Conservation (phyloP, 2,329 filamentous ascomycete species). For the Neonectria sp. region DNA sequence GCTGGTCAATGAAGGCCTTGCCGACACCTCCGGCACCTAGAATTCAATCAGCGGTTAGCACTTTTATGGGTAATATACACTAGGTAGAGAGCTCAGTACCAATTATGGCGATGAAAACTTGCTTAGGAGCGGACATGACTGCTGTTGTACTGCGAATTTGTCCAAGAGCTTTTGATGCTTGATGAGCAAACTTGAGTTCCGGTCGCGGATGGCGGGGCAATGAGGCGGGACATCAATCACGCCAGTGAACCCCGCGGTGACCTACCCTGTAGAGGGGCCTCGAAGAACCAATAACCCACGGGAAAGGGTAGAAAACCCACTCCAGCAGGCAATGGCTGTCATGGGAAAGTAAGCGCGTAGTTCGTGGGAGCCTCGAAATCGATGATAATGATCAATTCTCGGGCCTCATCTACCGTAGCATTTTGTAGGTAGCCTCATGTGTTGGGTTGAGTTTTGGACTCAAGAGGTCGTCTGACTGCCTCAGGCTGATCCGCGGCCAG, state of each 20-base stretch:
- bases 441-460: neutral
- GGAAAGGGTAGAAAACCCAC: conserved; percentile 2
- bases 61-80: neutral
- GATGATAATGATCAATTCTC: neutral
- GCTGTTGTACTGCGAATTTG: conserved; percentile 29
- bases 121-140: conserved; percentile 62
- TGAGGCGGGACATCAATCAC: conserved; percentile 39
- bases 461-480: conserved; percentile 37
- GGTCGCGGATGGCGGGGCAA: conserved; percentile 57
- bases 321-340: neutral
- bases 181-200: conserved; percentile 50
- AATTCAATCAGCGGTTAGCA: conserved; percentile 36
- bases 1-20: conserved; percentile 89
- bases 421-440: neutral
- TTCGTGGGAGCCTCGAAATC: neutral
- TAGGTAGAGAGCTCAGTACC: conserved; percentile 50
- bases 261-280: conserved; percentile 42
- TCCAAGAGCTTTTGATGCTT: conserved; percentile 42
- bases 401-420: neutral
- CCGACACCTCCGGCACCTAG: conserved; percentile 93
- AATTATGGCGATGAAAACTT: conserved; percentile 69
- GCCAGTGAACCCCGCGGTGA: conserved; percentile 47
- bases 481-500: conserved; percentile 38
- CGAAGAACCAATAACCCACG: conserved; percentile 30
- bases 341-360: neutral